phyloP scores from a whole-genome alignment of 2,329 filamentous ascomycete species.

The Cladobotryum mycophilum region DNA sequence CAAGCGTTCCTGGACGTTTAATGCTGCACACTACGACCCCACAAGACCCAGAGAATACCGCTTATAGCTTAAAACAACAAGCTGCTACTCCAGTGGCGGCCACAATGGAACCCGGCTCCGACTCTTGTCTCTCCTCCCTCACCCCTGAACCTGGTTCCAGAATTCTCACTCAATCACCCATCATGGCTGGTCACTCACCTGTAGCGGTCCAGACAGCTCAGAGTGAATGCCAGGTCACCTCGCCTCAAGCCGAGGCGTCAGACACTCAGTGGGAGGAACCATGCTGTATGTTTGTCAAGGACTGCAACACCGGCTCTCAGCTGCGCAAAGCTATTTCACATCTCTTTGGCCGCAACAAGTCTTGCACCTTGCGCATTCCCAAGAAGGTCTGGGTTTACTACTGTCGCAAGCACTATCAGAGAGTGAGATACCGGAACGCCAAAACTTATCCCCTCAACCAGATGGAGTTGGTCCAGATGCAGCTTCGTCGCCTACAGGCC shows the following conservation, averaged over 20 bases:
- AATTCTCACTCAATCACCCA: not conserved
- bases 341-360: conserved; percentile 78
- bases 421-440: conserved; percentile 61
- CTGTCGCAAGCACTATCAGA: conserved; percentile 80
- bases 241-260: not conserved
- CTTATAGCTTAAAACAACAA: not conserved
- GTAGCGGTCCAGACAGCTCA: too few species aligned
- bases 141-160: not conserved
- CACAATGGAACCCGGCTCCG: too few species aligned
- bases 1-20: not conserved
- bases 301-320: conserved; percentile 54
- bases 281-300: conserved; percentile 48
- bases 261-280: conserved; percentile 10
- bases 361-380: conserved; percentile 65
- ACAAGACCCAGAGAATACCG: not conserved
- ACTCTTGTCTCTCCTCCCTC: not conserved
- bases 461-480: conserved; percentile 55
- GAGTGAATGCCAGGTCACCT: not conserved
- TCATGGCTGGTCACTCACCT: not conserved
- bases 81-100: too few species aligned
- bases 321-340: conserved; percentile 73
- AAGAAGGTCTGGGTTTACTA: conserved; percentile 65
- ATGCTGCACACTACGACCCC: too few species aligned
- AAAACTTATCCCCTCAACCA: conserved; percentile 56
- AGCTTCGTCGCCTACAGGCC: conserved; percentile 54